phyloP scores from a whole-genome alignment of 2,329 filamentous ascomycete species.

The Shiraia sp. region DNA sequence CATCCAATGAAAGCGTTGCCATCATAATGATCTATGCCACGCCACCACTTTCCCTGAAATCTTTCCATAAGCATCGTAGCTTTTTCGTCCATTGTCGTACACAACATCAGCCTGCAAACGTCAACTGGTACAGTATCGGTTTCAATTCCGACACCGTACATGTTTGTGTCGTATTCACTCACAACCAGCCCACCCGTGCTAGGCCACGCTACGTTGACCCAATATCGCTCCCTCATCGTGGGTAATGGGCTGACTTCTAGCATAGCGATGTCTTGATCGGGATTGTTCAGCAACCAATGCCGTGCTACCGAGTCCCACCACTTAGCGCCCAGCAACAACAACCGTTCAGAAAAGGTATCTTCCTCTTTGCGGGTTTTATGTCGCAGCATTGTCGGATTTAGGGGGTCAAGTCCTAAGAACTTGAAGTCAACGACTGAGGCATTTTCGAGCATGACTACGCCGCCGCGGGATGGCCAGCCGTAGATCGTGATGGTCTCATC shows the following conservation, averaged over 20 bases:
- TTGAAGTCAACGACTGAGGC: constrained; percentile 13
- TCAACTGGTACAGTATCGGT: background rate
- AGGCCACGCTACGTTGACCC: constrained; percentile 17
- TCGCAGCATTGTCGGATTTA: constrained; percentile 5
- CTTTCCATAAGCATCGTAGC: background rate
- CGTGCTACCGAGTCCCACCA: constrained; percentile 8
- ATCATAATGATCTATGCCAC: no score
- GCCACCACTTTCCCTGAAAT: background rate
- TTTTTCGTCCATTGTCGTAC: constrained; percentile 1
- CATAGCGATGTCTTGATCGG: constrained; percentile 1
- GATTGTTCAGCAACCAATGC: constrained; percentile 2
- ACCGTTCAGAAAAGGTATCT: constrained; percentile 4
- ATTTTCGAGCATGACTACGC: constrained; percentile 15
- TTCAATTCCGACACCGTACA: constrained; percentile 4
- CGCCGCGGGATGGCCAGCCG: constrained; percentile 17
- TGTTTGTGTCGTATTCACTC: constrained; percentile 13
- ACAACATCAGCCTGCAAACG: background rate
- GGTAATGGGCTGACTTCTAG: background rate
- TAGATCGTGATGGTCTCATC: constrained; percentile 7
- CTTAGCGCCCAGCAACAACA: constrained; percentile 10
- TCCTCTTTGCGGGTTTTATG: constrained; percentile 4
- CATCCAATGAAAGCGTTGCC: no score
- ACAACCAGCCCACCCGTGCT: constrained; percentile 15
- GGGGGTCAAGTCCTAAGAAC: constrained; percentile 16
- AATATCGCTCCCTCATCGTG: constrained; percentile 5